Conservation (phyloP, 345 rosid species). For the Eucalyptus marginata region DNA sequence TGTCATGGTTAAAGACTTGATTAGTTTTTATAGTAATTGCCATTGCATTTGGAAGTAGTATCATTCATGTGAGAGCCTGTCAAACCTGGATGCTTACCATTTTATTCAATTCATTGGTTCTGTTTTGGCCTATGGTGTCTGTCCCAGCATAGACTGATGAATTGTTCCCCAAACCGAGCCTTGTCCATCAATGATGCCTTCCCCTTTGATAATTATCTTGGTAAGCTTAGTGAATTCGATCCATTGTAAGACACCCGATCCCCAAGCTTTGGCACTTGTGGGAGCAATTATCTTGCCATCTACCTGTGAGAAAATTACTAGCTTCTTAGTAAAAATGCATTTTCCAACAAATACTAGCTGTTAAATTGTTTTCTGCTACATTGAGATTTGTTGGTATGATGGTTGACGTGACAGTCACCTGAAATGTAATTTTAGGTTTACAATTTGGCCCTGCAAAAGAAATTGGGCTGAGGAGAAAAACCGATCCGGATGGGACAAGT, state of each 20-base stretch:
- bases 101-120: neutral
- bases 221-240: conserved; percentile 51
- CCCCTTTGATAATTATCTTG: conserved; percentile 43
- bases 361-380: neutral
- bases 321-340: neutral
- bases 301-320: conserved; percentile 25
- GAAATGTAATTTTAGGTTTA: conserved; percentile 48
- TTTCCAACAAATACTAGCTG: neutral
- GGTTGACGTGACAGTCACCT: conserved; percentile 20
- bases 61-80: neutral
- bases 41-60: neutral
- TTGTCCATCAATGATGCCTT: conserved; percentile 64
- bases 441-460: conserved; percentile 57
- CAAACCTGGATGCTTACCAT: neutral
- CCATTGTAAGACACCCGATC: conserved; percentile 52
- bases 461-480: conserved; percentile 54
- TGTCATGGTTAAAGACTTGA: neutral
- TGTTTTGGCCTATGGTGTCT: neutral
- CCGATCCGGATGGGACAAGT: conserved; percentile 53
- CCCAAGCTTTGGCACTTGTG: conserved; percentile 46
- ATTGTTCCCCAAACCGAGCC: conserved; percentile 75
- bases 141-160: neutral
- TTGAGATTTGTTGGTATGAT: neutral
- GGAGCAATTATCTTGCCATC: conserved; percentile 78
- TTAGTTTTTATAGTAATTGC: neutral